Base-by-base conservation (phyloP, 441 rosid species). In the Populus hybrid region DNA sequence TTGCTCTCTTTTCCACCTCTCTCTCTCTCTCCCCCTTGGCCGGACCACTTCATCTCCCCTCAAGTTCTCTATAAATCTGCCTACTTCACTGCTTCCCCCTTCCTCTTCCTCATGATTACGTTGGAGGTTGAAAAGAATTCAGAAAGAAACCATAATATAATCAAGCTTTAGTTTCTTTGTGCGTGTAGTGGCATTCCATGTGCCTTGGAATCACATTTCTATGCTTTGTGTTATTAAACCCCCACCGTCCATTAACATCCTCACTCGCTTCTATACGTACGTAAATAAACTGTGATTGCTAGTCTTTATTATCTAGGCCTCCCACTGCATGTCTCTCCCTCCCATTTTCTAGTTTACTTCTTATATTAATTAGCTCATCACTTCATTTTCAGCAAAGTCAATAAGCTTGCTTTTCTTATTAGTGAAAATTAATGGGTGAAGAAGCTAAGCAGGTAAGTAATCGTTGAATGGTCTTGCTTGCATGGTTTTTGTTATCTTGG, bases 391-490 rank as follows among this genome's bases (percentile, higher is more conserved):
- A 42, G 53, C 30, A 28, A 28, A 4, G 30, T 28, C 10, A 8
- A 10, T 32, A 32, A 32, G 42, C 10, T 68, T 63, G 23, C 21
- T 16, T 36, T 16, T 36, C 67, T 7, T 70, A 18, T 18, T 61
- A 70, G 57, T 73, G 72, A 40, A 81, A 74, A 91, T 1, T 26
- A 26, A 26, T 91, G 95, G 90, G 87, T 46, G 95, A 86, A 74
- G 91, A 89, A 79, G 85, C 82, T 34, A 89, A 91, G 77, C 88
- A 86, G 91, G 92, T 89, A 18, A 73, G 24, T 7, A 26, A 53
- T 53, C 61, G 5, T 53, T 28, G 18, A 20, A 16, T 14, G 6
- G n/a, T 35, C 0, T 7, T 18, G n/a, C n/a, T 79, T 30, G 40
- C 57, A 12, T 36, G 28, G 32, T 32, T 57, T 5, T 5, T 35